Percentiles rank a stretch among this genome's conserved stretches.
These are phyloP conservation scores for Scleroderma citrinum DNA, from an alignment of 768 basidiomycete species.

Conservation along the genomic window DNA sequence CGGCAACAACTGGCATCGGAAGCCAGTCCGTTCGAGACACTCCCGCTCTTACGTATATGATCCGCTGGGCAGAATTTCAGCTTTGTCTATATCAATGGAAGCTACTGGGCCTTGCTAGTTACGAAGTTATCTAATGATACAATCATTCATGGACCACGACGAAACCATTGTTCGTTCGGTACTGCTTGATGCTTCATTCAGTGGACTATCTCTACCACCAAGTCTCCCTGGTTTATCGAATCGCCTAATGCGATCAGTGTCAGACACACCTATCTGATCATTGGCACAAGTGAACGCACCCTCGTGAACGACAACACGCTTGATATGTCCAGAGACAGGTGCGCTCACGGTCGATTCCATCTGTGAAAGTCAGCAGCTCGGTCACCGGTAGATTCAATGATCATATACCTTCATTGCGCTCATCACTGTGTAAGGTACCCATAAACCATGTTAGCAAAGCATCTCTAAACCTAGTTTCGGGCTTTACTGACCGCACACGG, in stretches of 20 bases:
- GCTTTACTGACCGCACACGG: slow-evolving; percentile 69
- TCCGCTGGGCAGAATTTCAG: neutral
- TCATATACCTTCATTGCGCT: slow-evolving; percentile 90
- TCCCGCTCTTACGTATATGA: neutral
- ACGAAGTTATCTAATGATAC: slow-evolving; percentile 11
- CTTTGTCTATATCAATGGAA: neutral
- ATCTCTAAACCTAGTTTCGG: slow-evolving; percentile 13
- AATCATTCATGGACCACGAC: slow-evolving; percentile 14
- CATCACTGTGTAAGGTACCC: slow-evolving; percentile 47
- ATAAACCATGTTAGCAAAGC: slow-evolving; percentile 12
- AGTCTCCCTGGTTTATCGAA: slow-evolving; percentile 90
- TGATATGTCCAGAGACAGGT: slow-evolving; percentile 94
- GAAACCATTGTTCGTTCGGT: neutral
- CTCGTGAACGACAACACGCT: slow-evolving; percentile 87
- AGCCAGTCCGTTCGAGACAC: no score
- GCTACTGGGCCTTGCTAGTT: neutral
- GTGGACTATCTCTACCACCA: slow-evolving; percentile 84
- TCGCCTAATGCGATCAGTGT: slow-evolving; percentile 50
- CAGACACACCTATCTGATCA: slow-evolving; percentile 4
- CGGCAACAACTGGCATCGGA: no score
- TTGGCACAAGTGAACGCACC: slow-evolving; percentile 37
- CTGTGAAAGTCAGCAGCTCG: slow-evolving; percentile 37
- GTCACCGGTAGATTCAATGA: neutral
- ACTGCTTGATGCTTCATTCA: slow-evolving; percentile 22
- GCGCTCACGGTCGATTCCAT: slow-evolving; percentile 98